Base-by-base conservation (phyloP, 2,329 filamentous ascomycete species). In the Metarhizium album region DNA sequence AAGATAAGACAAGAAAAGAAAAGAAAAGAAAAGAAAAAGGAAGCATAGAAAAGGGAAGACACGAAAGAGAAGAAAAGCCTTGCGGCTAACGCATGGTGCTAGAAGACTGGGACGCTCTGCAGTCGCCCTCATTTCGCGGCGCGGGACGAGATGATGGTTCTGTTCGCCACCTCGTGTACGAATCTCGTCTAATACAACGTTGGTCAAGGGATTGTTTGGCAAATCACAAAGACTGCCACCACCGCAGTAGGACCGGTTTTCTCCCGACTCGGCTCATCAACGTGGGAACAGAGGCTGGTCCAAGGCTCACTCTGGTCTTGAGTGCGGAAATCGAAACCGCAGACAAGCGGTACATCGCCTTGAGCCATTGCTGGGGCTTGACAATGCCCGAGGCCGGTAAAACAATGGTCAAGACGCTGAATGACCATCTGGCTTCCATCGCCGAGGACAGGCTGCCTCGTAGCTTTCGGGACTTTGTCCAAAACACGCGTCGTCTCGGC, bases 401-500 rank as follows among this genome's bases (percentile, higher is more conserved):
- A 18, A 48, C 46, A n/a, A 48, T 18, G 8, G 14, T 22, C 4
- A 27, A 1, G 11, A 40, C 46, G 4, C 35, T 48, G 22, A 5
- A 8, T 3, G 14, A 42, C 16, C 46, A 20, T 14, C 46, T 42
- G 3, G 35, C 14, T 8, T 40, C 33, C 23, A 42, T 48, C 8
- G 18, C 46, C 5, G n/a, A 13, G 33, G 33, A 24, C 8, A 11
- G 2, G 20, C 42, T 59, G 9, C 57, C 56, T 0, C n/a, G 29
- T 7, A 56, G 47, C 27, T 60, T 61, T 31, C 52, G 43, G 16
- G 53, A 62, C 37, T 57, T 58, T n/a, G 45, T 61, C 2, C 33
- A 27, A 6, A 47, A 58, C 4, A 46, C 52, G 2, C 52, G 53
- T 1, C 29, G 38, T 9, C 43, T 60, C 4, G 56, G 55, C 3